Base-by-base conservation (phyloP, 805 yeast species). In the Candida dajiaensis region DNA sequence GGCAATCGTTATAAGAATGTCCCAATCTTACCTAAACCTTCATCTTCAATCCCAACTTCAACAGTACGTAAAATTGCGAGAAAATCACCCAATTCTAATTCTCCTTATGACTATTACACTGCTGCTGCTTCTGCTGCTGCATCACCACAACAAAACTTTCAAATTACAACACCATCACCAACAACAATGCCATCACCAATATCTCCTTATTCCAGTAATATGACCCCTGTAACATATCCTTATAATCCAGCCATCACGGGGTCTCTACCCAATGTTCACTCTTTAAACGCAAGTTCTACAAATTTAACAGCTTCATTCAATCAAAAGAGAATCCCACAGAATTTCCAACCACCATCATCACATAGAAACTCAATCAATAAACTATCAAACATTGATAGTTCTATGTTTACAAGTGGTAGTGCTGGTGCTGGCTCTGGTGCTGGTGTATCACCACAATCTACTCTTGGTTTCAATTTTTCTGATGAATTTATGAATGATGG, bases 11-110 rank as follows among this genome's bases (percentile, higher is more conserved):
- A 53, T 45, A 58, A 59, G 45, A 58, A 58, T 40, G 61, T 59
- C 7, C 58, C 58, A 21, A 59, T 59, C 12, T 41, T 59, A 13
- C 64, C 64, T n/a, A 59, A 59, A 44, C 64, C 64, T 12, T 46
- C 54, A 2, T 44, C 50, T 4, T 37, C 50, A 4, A n/a, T 48
- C 1, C 40, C 54, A 3, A 44, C 47, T 6, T 38, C 52, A 28
- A 47, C 51, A 3, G 22, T 48, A 10, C 44, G 43, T 38, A 40
- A 43, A 15, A n/a, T 41, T 12, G 44, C 50, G 12, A 45, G 28
- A 18, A n/a, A 28, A 26, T 18, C 35, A 37, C 26, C 48, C 8
- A 40, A 49, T n/a, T 45, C 45, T 1, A 49, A 50, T 6, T 55
- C 59, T 8, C 58, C 59, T 21, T 48, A 41, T 42, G 54, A 52